These are phyloP conservation scores for Ophiostoma sp. DNA, from an alignment of 2,329 filamentous ascomycete species.

Conservation along the genomic window DNA sequence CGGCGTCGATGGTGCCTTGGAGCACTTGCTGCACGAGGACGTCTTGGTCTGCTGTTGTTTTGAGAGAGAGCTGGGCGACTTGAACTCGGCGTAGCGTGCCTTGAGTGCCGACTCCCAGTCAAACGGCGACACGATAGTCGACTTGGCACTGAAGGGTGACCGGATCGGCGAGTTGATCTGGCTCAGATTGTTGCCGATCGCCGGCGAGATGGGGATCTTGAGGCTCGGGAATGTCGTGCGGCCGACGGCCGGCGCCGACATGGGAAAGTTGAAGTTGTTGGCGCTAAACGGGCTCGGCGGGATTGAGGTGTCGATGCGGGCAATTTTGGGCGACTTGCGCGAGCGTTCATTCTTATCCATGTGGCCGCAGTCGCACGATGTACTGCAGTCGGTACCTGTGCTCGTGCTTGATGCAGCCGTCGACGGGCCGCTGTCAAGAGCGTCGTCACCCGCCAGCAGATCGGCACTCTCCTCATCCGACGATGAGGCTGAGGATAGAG, in stretches of 20 bases:
- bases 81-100: constrained; percentile 56
- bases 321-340: constrained; percentile 44
- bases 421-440: constrained; percentile 44
- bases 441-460: constrained; percentile 28
- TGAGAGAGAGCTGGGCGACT: constrained; percentile 31
- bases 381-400: constrained; percentile 49
- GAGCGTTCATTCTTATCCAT: constrained; percentile 37
- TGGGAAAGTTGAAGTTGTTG: constrained; percentile 40
- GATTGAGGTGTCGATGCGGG: constrained; percentile 36
- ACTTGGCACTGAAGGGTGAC: constrained; percentile 69
- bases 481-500: constrained; percentile 25
- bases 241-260: constrained; percentile 57
- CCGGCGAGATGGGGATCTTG: constrained; percentile 71
- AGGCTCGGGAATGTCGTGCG: constrained; percentile 59
- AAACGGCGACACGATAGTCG: constrained; percentile 57
- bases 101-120: constrained; percentile 73
- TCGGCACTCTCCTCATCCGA: constrained; percentile 33
- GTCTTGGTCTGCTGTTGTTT: constrained; percentile 9
- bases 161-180: constrained; percentile 60
- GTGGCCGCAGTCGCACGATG: constrained; percentile 46
- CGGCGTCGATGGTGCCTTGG: constrained; percentile 21
- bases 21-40: constrained; percentile 26
- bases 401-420: constrained; percentile 41
- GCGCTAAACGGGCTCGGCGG: constrained; percentile 44
- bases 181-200: constrained; percentile 41